A percentile compares a stretch with the other conserved stretches of the same genome.
Conservation (phyloP, 2,329 filamentous ascomycete genomes). For the Hypoxylon rubiginosum region DNA sequence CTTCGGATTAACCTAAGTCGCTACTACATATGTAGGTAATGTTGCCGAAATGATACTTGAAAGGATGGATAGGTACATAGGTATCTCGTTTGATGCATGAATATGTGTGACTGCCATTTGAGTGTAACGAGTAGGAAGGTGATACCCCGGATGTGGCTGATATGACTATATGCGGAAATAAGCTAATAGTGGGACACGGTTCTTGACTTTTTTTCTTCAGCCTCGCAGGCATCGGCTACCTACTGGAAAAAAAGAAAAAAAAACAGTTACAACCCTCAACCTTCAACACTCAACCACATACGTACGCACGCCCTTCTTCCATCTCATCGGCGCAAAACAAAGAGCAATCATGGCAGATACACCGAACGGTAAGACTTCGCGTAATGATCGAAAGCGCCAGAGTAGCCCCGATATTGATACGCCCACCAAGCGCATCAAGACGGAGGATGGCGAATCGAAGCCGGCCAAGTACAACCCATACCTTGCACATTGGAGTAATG, state of each 20-base stretch:
- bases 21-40: no score
- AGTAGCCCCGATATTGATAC: conserved; percentile 45
- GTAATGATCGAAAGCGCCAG: conserved; percentile 46
- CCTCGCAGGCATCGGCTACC: conserved; percentile 17
- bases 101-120: not conserved
- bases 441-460: conserved; percentile 48
- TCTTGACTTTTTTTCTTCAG: conserved; percentile 21
- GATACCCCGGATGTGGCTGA: not conserved
- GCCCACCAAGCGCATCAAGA: conserved; percentile 49
- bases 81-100: not conserved
- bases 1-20: no score
- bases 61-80: no score
- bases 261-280: not conserved
- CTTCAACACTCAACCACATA: not conserved
- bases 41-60: no score
- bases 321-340: not conserved
- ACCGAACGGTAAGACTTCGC: conserved; percentile 36
- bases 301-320: not conserved
- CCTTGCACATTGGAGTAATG: conserved; percentile 79
- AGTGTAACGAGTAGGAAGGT: no score
- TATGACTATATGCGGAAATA: not conserved
- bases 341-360: conserved; percentile 20
- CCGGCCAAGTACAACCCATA: conserved; percentile 78
- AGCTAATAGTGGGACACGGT: not conserved
- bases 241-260: not conserved